Base-by-base conservation (phyloP, 1,284 basidiomycete genomes). In the Malassezia dermatis region DNA sequence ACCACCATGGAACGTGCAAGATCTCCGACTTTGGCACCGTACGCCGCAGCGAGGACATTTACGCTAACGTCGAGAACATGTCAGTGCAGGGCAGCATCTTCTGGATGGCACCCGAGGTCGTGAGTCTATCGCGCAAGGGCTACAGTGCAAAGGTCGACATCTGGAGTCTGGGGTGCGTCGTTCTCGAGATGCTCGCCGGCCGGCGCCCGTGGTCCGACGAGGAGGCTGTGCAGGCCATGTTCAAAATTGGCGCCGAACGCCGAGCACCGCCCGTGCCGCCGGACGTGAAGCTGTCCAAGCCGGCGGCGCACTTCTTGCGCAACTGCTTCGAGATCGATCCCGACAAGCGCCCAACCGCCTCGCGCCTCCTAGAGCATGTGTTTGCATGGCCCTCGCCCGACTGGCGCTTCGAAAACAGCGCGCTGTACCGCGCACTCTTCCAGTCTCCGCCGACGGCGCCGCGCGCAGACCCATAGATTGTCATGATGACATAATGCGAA, bases 21-120 rank as follows among this genome's bases (percentile, higher is more conserved):
- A 98, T 99, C 51, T 91, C 89, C 3, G 94, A 98, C 75, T 98
- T 98, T 73, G 94, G 71, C 34, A 74, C 71, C 7, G 70, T 74
- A 27, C 60, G 70, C 5, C 59, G 65, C 24, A 65, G 63, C 28
- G 71, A 84, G 56, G 88, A 93, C 64, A 86, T 91, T 58, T 84
- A 89, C 67, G 84, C 84, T 65, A 85, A 86, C 59, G 81, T 82
- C 55, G 85, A 82, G 2, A 86, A 88, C 46, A 78, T 78, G 77
- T 77, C 76, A 21, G 87, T 99, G 85, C 88, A 90, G 76, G 94
- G 94, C 17, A 91, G 89, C 15, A 86, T 96, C 44, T 98, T 95
- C 76, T 99, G 94, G 78, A 99, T 98, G 93, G 93, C 94, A 7
- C 94, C 93, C 1, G 93, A 99, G 77, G 89, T 98, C 34, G 83